Base-by-base conservation (phyloP, 148 eudicot species). In the Arctostaphylos glauca region DNA sequence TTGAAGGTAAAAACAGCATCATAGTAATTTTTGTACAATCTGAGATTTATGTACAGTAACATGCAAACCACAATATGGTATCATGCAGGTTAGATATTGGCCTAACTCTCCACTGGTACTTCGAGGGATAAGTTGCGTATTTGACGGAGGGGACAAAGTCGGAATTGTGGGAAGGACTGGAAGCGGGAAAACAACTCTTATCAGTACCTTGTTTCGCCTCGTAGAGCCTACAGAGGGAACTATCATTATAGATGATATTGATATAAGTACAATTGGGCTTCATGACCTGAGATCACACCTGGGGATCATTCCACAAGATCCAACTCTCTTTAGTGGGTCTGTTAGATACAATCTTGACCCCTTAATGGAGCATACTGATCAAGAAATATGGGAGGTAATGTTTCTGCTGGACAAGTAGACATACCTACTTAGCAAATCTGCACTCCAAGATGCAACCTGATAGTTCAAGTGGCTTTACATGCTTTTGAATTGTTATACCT, bases 1-100 rank as follows among this genome's bases (percentile, higher is more conserved):
- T 81, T 95, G 72, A 87, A 94, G 95, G 96, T 94, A 86, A 84
- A 53, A 47, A 25, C 73, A 38, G 48, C 23, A 54, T 6, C 55
- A 31, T 38, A 55, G 43, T 47, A 14, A 31, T 31, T 3, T 75
- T 50, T 15, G 5, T 15, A 2, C 6, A 58, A 44, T 14, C 23
- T 16, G 4, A 6, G 9, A 6, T 74, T 50, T 13, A 53, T 46
- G 25, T 47, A 13, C 9, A 53, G 10, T 52, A 10, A 21, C 48
- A 21, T 31, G 41, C 52, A 58, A 56, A 56, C 16, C 10, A 16
- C 10, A 53, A 56, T 41, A 55, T 55, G 5, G 25, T 16, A 19
- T 9, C 47, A 66, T 25, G 41, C 83, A 81, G 77, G 76, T 52
- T 10, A 81, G 64, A 53, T 81, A 68, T 53, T 25, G 72, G 18